phyloP scores from a whole-genome alignment of 1,284 basidiomycete species.

The Fereydounia khargensis region DNA sequence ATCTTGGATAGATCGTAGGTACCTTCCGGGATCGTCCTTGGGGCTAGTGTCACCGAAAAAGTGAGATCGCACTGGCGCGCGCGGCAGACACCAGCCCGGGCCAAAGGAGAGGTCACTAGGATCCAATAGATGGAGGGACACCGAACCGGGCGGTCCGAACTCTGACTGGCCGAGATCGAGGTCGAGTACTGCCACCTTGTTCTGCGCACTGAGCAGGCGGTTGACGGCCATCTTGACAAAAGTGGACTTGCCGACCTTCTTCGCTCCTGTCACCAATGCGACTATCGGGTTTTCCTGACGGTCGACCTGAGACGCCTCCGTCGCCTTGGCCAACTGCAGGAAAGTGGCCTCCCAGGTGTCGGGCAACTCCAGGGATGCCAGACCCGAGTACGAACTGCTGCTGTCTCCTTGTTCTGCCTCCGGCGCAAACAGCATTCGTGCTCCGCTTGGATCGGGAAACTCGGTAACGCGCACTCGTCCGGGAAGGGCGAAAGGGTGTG shows the following conservation, averaged over 20 bases:
- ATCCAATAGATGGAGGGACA: constrained; percentile 72
- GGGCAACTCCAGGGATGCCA: not conserved
- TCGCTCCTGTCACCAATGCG: constrained; percentile 74
- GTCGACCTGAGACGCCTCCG: not conserved
- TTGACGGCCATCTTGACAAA: constrained; percentile 77
- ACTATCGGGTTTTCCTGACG: constrained; percentile 39
- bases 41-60: constrained; percentile 80
- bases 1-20: constrained; percentile 69
- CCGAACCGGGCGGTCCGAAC: constrained; percentile 81
- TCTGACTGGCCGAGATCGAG: constrained; percentile 92
- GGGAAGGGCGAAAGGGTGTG: not conserved
- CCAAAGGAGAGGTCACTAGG: constrained; percentile 14
- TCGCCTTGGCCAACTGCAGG: not conserved
- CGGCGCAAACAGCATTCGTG: not conserved
- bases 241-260: constrained; percentile 85
- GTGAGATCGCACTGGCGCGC: constrained; percentile 71
- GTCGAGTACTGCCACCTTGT: constrained; percentile 80
- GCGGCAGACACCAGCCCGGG: constrained; percentile 59
- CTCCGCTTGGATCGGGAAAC: not conserved
- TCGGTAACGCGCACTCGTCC: not conserved
- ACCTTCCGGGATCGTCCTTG: constrained; percentile 73
- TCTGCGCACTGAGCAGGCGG: constrained; percentile 62
- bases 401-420: not conserved
- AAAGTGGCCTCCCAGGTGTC: not conserved
- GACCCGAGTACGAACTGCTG: not conserved